Evolutionary conservation across 139 green algal genomes (phyloP), one percentile per base, ranked within the genome.

Genomic region (Chlorella vulgaris): DNA sequence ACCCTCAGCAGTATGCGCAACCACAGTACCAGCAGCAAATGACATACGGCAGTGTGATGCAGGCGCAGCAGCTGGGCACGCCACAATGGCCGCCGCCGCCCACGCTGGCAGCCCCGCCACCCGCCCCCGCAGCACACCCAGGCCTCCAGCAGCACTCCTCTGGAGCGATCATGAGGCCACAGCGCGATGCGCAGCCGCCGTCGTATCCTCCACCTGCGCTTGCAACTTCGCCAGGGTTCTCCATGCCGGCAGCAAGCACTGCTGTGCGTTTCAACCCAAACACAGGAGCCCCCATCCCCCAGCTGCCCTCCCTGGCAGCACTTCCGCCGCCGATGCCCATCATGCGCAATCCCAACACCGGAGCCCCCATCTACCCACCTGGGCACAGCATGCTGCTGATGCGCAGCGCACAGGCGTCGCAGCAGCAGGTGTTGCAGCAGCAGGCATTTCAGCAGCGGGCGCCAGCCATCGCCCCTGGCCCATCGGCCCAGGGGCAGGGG

Each of bases 301-400:
- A 33, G 43, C 42, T 47, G 13, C 31, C 63, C 13, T 31, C 21
- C 21, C 43, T 8, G 29, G 31, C 47, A 39, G 26, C 26, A 38
- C 21, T 43, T 47, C 36, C n/a, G 0, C 69, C 50, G 1, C 71
- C 51, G 22, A 50, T 35, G 50, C 24, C 13, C 28, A 60, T 78
- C 21, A 66, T 78, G 50, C 71, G 50, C 31, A 66, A 78, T 22
- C 71, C 69, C n/a, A 76, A 76, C 69, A 76, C 69, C 5, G 69
- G 69, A 19, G 69, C 69, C 0, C 69, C 47, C 10, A 76, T 76
- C 69, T 76, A 67, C 33, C 71, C 50, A 13, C 50, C 71, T 0
- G 71, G 71, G 3, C 50, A 66, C 50, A 31, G 31, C 43, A 35
- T 66, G 50, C 71, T 78, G 71, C 71, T 66, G 31, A 24, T 35